Percentiles rank a stretch among this genome's conserved stretches.
These are phyloP conservation scores for Talaromyces sp. DNA, from an alignment of 2,329 filamentous ascomycete genomes.

Conservation along the genomic window DNA sequence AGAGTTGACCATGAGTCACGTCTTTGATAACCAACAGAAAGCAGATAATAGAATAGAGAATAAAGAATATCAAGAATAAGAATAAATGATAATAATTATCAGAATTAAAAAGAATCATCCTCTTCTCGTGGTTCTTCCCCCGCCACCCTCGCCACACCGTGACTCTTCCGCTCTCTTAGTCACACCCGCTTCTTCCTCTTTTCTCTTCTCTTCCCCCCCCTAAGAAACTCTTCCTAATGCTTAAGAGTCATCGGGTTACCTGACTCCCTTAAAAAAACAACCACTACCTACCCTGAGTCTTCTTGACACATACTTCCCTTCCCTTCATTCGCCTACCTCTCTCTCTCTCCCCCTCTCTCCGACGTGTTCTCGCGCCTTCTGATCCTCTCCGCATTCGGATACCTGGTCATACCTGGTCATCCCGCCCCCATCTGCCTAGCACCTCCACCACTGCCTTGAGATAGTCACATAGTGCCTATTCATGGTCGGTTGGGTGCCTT, in stretches of 20 bases:
- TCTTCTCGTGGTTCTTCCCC: conserved; percentile 7
- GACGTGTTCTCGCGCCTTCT: not conserved
- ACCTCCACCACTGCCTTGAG: conserved; percentile 32
- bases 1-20: too few species aligned
- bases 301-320: conserved; percentile 1
- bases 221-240: too few species aligned
- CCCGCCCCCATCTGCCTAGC: conserved; percentile 16
- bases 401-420: conserved; percentile 1
- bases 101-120: not conserved
- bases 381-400: conserved; percentile 4
- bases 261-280: conserved; percentile 13
- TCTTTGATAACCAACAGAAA: too few species aligned
- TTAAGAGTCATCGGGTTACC: conserved; percentile 1
- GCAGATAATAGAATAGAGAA: too few species aligned
- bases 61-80: too few species aligned
- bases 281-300: conserved; percentile 8
- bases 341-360: conserved; percentile 4
- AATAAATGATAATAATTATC: not conserved
- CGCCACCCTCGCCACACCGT: conserved; percentile 22
- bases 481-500: conserved; percentile 32
- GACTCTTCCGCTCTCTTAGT: conserved; percentile 16
- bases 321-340: not conserved
- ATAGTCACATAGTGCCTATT: conserved; percentile 34
- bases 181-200: conserved; percentile 7
- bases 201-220: not conserved